Evolutionary conservation across 805 yeast species (phyloP).

Genomic region (Candida palmyrensis): DNA sequence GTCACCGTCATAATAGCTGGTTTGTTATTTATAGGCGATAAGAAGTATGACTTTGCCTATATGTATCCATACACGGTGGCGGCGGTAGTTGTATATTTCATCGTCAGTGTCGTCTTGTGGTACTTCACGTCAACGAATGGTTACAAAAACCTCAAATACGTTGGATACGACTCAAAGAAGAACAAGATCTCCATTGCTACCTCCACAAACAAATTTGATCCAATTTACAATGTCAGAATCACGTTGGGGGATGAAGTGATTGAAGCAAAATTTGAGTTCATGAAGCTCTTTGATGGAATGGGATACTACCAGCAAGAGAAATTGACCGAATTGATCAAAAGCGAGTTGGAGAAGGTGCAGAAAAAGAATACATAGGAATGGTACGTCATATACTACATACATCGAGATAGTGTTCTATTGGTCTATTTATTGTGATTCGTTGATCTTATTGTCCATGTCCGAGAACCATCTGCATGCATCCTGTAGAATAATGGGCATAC

Average conservation of each 20-base stretch:
- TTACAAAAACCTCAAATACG: conserved; percentile 43
- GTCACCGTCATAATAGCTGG: conserved; percentile 43
- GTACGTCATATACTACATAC: too few relatives aligned
- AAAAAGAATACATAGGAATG: conserved; percentile 9
- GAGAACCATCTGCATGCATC: conserved; percentile 28
- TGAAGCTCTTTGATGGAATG: conserved; percentile 40
- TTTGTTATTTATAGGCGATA: conserved; percentile 43
- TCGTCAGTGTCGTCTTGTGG: conserved; percentile 27
- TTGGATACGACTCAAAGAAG: conserved; percentile 32
- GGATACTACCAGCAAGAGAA: conserved; percentile 39
- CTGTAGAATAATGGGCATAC: conserved; percentile 38
- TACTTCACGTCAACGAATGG: conserved; percentile 25
- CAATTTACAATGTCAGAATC: conserved; percentile 37
- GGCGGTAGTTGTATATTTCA: conserved; percentile 33
- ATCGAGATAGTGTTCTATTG: too few relatives aligned
- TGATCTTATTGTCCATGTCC: conserved; percentile 33
- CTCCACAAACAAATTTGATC: conserved; percentile 39
- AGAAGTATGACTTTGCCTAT: conserved; percentile 41
- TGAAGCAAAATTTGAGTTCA: conserved; percentile 25
- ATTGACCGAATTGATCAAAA: conserved; percentile 20
- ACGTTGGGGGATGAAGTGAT: conserved; percentile 20
- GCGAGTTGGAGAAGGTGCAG: conserved; percentile 8
- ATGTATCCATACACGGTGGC: conserved; percentile 27
- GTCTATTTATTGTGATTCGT: not conserved
- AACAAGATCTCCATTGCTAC: conserved; percentile 36